These are phyloP conservation scores for Croton setiger DNA, from an alignment of 441 rosid species.

Conservation along the genomic window DNA sequence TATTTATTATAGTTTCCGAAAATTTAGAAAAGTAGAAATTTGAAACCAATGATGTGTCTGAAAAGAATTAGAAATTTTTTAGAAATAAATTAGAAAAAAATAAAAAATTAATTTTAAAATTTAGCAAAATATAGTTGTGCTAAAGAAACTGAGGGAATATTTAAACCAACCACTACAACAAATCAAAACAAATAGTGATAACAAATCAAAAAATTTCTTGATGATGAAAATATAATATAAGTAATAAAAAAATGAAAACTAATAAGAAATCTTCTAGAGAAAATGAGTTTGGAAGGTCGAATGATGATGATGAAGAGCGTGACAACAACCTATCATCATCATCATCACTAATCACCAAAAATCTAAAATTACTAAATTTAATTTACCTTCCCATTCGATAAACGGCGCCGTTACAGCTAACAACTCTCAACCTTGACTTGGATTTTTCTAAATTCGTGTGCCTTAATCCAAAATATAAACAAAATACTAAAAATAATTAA, in stretches of 20 bases:
- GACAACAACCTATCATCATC: conserved; percentile 64
- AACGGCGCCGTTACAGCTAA: conserved; percentile 25
- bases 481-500: background rate
- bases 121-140: too few relatives aligned
- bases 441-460: background rate
- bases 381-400: background rate
- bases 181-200: conserved; percentile 7
- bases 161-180: background rate
- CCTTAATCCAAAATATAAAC: background rate
- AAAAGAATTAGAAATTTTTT: too few relatives aligned
- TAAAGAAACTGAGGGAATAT: too few relatives aligned
- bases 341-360: conserved; percentile 14
- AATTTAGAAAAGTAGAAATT: too few relatives aligned
- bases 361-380: too few relatives aligned
- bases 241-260: too few relatives aligned
- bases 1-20: too few relatives aligned
- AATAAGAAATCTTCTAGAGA: conserved; percentile 17
- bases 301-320: conserved; percentile 48
- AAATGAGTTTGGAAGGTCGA: conserved; percentile 21
- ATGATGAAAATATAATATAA: too few relatives aligned
- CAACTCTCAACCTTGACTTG: too few relatives aligned
- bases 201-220: background rate
- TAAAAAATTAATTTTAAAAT: too few relatives aligned
- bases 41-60: too few relatives aligned
- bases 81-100: too few relatives aligned